Evolutionary conservation across 306 rosid species (phyloP).

Genomic region (Pueraria montana): DNA sequence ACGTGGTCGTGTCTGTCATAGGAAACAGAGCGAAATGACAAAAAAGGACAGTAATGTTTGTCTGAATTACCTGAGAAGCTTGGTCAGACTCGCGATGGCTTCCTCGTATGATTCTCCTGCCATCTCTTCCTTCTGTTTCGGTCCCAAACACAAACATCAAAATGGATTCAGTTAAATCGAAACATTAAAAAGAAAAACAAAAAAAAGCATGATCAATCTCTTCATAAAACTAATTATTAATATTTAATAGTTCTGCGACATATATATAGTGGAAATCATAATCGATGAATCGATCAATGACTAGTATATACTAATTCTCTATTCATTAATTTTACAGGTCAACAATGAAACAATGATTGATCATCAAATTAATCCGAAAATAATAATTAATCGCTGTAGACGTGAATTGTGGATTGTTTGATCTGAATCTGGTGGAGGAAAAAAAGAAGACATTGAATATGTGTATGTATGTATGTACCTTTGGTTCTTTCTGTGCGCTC

Average conservation of each 20-base stretch:
- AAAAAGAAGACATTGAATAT: background rate
- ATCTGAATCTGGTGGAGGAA: background rate
- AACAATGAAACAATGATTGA: background rate
- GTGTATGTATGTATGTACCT: background rate
- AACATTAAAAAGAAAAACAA: background rate
- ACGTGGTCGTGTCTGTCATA: slow-evolving; percentile 3
- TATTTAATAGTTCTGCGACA: background rate
- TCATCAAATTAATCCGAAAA: background rate
- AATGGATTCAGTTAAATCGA: background rate
- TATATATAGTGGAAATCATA: background rate
- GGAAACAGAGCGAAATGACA: background rate
- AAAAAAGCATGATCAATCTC: background rate
- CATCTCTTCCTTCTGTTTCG: slow-evolving; percentile 79
- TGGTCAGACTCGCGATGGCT: slow-evolving; percentile 76
- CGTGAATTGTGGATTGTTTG: background rate
- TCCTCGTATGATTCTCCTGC: slow-evolving; percentile 75
- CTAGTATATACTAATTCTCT: background rate
- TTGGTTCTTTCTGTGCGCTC: background rate
- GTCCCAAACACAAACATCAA: slow-evolving; percentile 7
- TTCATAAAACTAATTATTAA: background rate
- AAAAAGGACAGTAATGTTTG: background rate
- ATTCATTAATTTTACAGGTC: background rate
- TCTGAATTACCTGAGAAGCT: slow-evolving; percentile 64
- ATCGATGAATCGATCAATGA: background rate
- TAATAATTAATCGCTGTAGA: background rate